Conservation (phyloP, 768 basidiomycete genomes). For the Boletus coccyginus region DNA sequence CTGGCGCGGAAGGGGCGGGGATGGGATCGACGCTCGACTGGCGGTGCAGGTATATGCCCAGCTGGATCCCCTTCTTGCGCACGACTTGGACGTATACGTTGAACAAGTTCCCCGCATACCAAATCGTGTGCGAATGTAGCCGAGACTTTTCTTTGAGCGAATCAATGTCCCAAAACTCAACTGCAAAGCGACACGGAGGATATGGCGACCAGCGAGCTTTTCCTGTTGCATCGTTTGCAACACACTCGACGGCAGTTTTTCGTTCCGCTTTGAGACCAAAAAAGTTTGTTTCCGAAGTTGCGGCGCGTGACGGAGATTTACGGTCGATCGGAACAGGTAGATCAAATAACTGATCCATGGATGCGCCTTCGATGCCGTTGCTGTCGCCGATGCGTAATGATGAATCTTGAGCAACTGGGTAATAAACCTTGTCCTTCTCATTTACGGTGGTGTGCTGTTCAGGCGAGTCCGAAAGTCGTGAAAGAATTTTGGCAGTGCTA, state of each 20-base stretch:
- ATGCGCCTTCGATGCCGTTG: constrained; percentile 46
- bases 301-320: constrained; percentile 26
- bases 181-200: constrained; percentile 80
- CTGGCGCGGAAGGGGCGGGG: constrained; percentile 65
- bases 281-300: constrained; percentile 50
- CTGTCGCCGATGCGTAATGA: constrained; percentile 76
- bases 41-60: constrained; percentile 87
- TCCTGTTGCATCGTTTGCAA: constrained; percentile 42
- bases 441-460: constrained; percentile 9
- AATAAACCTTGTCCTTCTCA: constrained; percentile 44
- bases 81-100: constrained; percentile 90
- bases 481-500: constrained; percentile 50
- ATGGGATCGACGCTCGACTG: constrained; percentile 80
- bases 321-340: constrained; percentile 23
- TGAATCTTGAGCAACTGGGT: constrained; percentile 64
- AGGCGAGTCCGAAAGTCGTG: constrained; percentile 25
- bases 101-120: constrained; percentile 86
- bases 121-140: constrained; percentile 80
- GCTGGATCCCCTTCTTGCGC: constrained; percentile 74
- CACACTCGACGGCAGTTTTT: constrained; percentile 40
- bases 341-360: constrained; percentile 73
- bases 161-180: constrained; percentile 89
- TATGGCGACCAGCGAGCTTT: constrained; percentile 61
- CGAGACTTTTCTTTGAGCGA: constrained; percentile 80
- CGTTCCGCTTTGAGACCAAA: constrained; percentile 58